A percentile compares a stretch with the other conserved stretches of the same genome.
Conservation (phyloP, 164 flowering plant species). For the Aristolochia contorta region DNA sequence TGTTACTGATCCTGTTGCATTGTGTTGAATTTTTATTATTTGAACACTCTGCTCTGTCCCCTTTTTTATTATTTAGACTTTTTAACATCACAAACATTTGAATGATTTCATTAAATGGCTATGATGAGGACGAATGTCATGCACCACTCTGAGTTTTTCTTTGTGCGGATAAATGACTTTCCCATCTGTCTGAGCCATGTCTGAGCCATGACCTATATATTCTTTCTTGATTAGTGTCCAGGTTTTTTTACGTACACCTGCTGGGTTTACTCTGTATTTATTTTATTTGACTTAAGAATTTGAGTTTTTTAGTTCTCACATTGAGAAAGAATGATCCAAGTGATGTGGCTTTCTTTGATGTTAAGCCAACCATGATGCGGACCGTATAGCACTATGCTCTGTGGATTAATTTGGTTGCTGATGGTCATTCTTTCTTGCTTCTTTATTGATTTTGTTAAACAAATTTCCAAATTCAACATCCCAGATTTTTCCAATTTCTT, state of each 20-base stretch:
- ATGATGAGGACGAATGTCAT: conserved; percentile 6
- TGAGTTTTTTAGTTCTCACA: background rate
- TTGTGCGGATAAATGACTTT: conserved; percentile 3
- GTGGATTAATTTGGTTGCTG: conserved; percentile 5
- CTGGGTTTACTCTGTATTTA: background rate
- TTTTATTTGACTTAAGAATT: background rate
- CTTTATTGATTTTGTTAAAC: no score
- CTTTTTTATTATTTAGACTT: no score
- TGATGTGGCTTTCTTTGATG: conserved; percentile 1
- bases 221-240: no score
- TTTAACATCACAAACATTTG: no score
- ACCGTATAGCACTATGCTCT: conserved; percentile 5
- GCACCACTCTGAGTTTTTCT: conserved; percentile 1
- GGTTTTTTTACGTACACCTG: background rate
- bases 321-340: background rate
- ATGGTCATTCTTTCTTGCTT: background rate
- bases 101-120: background rate
- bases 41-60: background rate
- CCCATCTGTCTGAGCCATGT: conserved; percentile 5
- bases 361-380: conserved; percentile 5
- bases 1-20: no score
- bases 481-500: background rate
- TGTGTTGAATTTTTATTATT: no score
- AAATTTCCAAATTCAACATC: no score
- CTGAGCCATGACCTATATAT: background rate